These are phyloP conservation scores for Saururus chinensis DNA, from an alignment of 164 flowering plant species.

Conservation along the genomic window DNA sequence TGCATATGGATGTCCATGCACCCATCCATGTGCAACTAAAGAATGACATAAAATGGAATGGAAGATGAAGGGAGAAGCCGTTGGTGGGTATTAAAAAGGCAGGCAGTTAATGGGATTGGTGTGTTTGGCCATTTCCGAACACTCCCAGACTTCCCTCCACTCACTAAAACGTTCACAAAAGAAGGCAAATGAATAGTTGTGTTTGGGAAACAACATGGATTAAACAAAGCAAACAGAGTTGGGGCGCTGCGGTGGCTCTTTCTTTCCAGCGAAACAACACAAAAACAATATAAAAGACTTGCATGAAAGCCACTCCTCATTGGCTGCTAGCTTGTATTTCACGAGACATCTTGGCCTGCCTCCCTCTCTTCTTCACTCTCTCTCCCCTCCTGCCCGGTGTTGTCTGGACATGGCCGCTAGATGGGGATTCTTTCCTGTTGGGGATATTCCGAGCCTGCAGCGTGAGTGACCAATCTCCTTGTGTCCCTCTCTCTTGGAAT, in stretches of 20 bases:
- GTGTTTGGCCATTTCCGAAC: constrained; percentile 1
- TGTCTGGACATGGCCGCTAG: constrained; percentile 1
- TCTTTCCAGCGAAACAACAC: neutral
- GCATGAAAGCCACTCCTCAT: neutral
- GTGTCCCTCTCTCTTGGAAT: neutral
- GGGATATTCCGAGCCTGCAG: neutral
- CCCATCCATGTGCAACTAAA: no score
- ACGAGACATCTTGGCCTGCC: neutral
- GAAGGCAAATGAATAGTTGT: neutral
- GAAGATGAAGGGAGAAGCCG: no score
- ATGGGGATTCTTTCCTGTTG: neutral
- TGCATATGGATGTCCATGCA: no score
- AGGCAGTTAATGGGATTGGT: neutral
- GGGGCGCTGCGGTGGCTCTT: neutral
- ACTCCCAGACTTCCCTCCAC: neutral
- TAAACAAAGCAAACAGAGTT: neutral
- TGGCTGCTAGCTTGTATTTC: constrained; percentile 2
- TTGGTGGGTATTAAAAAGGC: neutral
- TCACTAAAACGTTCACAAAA: neutral
- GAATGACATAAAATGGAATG: no score
- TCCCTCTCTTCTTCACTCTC: constrained; percentile 1
- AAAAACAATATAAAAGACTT: neutral
- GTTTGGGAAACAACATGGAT: neutral
- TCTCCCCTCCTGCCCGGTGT: neutral
- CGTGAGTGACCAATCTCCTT: neutral